Evolutionary conservation across 2,329 filamentous ascomycete genomes (phyloP), one percentile per base, ranked within the genome.

Genomic region (Calycina herbarum): DNA sequence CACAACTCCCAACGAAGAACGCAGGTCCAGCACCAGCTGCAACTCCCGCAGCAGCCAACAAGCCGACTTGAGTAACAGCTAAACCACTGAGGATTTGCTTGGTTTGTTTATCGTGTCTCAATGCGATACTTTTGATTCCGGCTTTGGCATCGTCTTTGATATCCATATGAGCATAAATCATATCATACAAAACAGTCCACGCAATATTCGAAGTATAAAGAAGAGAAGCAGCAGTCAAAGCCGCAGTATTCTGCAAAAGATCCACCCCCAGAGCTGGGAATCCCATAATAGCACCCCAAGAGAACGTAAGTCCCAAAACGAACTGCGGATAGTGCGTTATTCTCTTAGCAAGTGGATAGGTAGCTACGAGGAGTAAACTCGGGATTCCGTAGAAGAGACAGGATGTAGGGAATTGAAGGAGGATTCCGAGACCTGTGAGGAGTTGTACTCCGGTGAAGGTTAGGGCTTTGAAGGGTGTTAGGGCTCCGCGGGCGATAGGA

Each of bases 81-180:
- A 95, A 79, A 0, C 89, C 90, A 1, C 85, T 85, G 65, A 96
- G 78, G 8, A 96, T 87, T 62, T 86, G 80, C 78, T 95, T 96
- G 1, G 92, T 94, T 67, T 93, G 84, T 5, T 85, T 82, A 68
- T 91, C 89, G 71, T 96, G 92, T 75, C 90, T 89, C 48, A 96
- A 81, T 1, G 91, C 93, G 71, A 96, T 95, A 73, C 89, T 92
- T 81, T 94, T 96, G 79, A 96, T 95, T 8, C 93, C 93, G 0
- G 89, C 92, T 77, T 93, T 93, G 67, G 83, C 87, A 74, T 96
- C 93, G 72, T 96, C 92, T 73, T 89, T 89, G 76, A 94, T 90
- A 73, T 96, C 93, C 88, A 95, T 94, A 76, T 96, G 93, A 15
- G 93, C 93, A 77, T 96, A 96, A 38, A 96, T 93, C 87, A 95